Percentiles rank a stretch among this genome's conserved stretches.
phyloP scores from a whole-genome alignment of 2,329 filamentous ascomycete genomes.

The Hypocrella siamensis region DNA sequence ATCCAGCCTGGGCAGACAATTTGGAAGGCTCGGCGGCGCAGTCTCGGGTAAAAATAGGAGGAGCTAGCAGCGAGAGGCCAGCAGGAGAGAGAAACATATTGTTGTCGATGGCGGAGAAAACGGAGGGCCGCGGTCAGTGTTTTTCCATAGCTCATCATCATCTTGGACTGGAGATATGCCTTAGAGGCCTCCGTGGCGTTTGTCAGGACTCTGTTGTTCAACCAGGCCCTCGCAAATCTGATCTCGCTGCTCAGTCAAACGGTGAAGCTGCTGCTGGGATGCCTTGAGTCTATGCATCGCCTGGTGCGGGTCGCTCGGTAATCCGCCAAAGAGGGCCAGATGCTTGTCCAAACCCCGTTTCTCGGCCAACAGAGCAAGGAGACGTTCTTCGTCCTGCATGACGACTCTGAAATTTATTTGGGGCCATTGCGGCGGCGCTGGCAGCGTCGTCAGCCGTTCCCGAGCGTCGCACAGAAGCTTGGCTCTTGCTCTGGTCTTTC shows the following conservation, averaged over 20 bases:
- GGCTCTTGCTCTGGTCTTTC: constrained; percentile 50
- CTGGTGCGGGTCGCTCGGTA: constrained; percentile 55
- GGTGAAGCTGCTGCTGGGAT: constrained; percentile 46
- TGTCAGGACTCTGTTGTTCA: constrained; percentile 40
- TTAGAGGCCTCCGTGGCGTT: constrained; percentile 12
- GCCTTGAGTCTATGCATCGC: constrained; percentile 57
- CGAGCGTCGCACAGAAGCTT: constrained; percentile 48
- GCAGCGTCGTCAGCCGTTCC: constrained; percentile 32
- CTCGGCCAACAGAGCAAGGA: constrained; percentile 37
- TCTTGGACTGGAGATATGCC: neutral
- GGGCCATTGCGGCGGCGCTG: constrained; percentile 11
- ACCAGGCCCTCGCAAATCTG: constrained; percentile 60
- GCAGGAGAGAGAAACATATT: neutral
- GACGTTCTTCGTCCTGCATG: constrained; percentile 38
- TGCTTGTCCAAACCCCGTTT: constrained; percentile 47
- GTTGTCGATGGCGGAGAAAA: neutral
- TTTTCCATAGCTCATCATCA: neutral
- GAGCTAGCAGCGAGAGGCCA: constrained; percentile 9
- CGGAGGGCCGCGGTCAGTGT: neutral
- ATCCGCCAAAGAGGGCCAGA: constrained; percentile 49
- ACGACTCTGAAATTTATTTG: constrained; percentile 41
- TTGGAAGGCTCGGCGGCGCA: constrained; percentile 56
- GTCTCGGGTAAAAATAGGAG: constrained; percentile 48
- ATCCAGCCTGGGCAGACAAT: constrained; percentile 49
- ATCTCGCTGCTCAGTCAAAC: constrained; percentile 49